Conservation (phyloP, 768 basidiomycete genomes). For the Xerocomellus intermedius region DNA sequence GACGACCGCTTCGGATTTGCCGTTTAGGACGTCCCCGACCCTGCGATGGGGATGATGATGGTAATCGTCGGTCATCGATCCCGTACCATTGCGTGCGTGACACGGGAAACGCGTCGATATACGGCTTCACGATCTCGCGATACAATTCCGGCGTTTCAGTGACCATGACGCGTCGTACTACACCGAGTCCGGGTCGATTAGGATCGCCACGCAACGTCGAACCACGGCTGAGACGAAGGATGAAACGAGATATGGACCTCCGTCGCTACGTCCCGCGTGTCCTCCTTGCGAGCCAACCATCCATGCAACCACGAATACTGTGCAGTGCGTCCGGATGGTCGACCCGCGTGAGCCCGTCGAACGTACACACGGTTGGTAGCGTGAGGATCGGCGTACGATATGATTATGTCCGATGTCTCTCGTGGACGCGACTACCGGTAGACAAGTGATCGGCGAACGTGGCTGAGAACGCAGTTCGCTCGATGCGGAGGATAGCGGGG, state of each 20-base stretch:
- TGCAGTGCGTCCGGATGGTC: not conserved
- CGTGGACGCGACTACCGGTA: constrained; percentile 40
- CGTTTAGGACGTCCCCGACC: too few relatives aligned
- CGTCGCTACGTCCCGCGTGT: constrained; percentile 72
- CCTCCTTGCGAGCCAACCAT: constrained; percentile 48
- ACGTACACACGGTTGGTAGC: too few relatives aligned
- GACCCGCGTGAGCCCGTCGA: not conserved
- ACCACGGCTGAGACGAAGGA: not conserved
- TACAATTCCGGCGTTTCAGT: constrained; percentile 84
- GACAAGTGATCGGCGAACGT: constrained; percentile 38
- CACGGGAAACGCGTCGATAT: constrained; percentile 71
- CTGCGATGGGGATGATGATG: constrained; percentile 36
- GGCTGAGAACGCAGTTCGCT: constrained; percentile 65
- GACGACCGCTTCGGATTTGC: too few relatives aligned
- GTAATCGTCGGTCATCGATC: not conserved
- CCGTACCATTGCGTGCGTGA: constrained; percentile 78
- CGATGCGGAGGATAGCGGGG: constrained; percentile 68
- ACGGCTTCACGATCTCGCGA: constrained; percentile 65
- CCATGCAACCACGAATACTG: constrained; percentile 84
- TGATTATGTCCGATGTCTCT: constrained; percentile 48
- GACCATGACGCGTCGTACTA: too few relatives aligned
- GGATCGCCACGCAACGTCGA: too few relatives aligned
- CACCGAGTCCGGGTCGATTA: too few relatives aligned
- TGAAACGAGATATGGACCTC: constrained; percentile 64
- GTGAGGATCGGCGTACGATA: constrained; percentile 46